These are phyloP conservation scores for Steccherinum ochraceum DNA, from an alignment of 768 basidiomycete genomes.

Conservation along the genomic window DNA sequence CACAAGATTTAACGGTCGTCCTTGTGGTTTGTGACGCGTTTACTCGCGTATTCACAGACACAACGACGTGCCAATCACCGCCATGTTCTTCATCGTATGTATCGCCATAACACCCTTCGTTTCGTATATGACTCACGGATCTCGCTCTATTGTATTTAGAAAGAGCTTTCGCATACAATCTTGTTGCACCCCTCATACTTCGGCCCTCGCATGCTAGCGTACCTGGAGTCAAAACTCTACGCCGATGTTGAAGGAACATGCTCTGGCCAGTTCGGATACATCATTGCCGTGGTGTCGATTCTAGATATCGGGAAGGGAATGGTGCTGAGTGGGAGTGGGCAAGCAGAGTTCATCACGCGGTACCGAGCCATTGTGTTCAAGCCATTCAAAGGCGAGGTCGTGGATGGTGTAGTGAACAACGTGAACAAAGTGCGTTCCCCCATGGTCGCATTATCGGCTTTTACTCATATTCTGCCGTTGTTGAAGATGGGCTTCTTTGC, in stretches of 20 bases:
- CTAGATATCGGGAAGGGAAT: conserved; percentile 90
- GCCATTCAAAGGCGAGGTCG: conserved; percentile 99
- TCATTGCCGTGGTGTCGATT: conserved; percentile 88
- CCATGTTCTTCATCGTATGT: conserved; percentile 24
- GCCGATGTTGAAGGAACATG: conserved; percentile 97
- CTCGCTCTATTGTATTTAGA: too few species aligned
- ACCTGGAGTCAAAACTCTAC: conserved; percentile 89
- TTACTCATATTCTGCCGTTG: too few species aligned
- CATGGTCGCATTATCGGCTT: background rate
- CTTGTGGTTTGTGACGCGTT: background rate
- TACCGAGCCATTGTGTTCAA: conserved; percentile 98
- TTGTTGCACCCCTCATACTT: conserved; percentile 98
- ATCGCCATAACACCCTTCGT: too few species aligned
- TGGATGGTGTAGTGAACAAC: conserved; percentile 92
- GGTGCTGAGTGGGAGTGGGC: conserved; percentile 85
- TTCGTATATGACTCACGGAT: too few species aligned
- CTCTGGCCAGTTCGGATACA: conserved; percentile 91
- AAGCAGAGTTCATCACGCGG: conserved; percentile 91
- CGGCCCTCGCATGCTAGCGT: conserved; percentile 90
- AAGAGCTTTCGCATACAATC: conserved; percentile 96
- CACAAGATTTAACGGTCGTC: background rate
- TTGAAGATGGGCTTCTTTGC: conserved; percentile 98
- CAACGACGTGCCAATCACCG: background rate
- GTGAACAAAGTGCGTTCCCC: conserved; percentile 77
- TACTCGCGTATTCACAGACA: background rate